Evolutionary conservation across 805 yeast genomes (phyloP).

Genomic region (Kurtzmaniella cleridarum): DNA sequence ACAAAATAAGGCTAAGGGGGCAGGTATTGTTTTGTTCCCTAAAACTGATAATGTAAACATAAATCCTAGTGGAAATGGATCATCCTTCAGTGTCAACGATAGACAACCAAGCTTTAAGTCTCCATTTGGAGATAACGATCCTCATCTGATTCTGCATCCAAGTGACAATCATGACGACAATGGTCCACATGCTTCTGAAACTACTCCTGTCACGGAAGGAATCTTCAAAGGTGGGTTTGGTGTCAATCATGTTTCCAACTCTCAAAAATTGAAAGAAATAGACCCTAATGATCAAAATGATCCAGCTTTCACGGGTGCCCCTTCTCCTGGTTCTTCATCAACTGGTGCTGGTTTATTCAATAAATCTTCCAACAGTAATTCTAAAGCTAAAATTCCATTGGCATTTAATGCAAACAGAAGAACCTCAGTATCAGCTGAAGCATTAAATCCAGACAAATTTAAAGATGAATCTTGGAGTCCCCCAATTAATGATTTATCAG

Average conservation of each 20-base stretch:
- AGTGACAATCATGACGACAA: slow-evolving; percentile 10
- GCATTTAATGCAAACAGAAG: slow-evolving; percentile 77
- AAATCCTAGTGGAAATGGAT: slow-evolving; percentile 23
- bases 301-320: slow-evolving; percentile 6
- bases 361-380: slow-evolving; percentile 6
- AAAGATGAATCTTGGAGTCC: slow-evolving; percentile 66
- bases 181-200: slow-evolving; percentile 3
- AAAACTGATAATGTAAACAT: slow-evolving; percentile 29
- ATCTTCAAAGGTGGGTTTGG: slow-evolving; percentile 25
- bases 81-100: slow-evolving; percentile 16
- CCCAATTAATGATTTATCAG: slow-evolving; percentile 58
- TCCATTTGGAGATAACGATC: slow-evolving; percentile 62
- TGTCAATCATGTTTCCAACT: slow-evolving; percentile 7
- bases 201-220: slow-evolving; percentile 8
- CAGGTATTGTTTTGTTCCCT: slow-evolving; percentile 46
- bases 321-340: slow-evolving; percentile 10
- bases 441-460: slow-evolving; percentile 69
- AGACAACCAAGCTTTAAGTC: slow-evolving; percentile 50
- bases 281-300: slow-evolving; percentile 22
- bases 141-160: slow-evolving; percentile 42
- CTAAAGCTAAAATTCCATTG: slow-evolving; percentile 41
- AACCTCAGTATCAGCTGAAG: slow-evolving; percentile 87
- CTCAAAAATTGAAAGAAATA: slow-evolving; percentile 14
- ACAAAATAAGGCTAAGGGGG: slow-evolving; percentile 42
- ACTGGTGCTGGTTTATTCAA: slow-evolving; percentile 8